Conservation (phyloP, 1,139 yeast species). For the Protomyces inundatus region DNA sequence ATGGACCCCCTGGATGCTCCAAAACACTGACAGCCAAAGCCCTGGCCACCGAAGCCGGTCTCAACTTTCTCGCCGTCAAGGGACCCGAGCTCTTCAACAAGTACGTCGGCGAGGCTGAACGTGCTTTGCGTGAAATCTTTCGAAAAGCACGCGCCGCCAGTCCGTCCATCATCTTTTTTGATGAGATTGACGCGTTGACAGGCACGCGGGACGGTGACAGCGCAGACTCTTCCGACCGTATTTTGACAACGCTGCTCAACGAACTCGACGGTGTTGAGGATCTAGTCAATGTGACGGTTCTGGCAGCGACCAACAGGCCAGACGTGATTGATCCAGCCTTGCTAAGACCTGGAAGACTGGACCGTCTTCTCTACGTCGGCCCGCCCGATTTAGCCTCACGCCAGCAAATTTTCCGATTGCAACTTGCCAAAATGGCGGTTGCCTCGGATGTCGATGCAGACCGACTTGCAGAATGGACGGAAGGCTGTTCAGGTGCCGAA, state of each 20-base stretch:
- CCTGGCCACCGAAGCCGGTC: constrained; percentile 97
- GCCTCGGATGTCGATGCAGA: constrained; percentile 46
- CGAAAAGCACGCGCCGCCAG: constrained; percentile 98
- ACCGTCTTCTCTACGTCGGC: constrained; percentile 93
- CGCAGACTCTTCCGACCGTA: constrained; percentile 90
- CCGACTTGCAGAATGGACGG: constrained; percentile 59
- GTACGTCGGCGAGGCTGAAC: constrained; percentile 98
- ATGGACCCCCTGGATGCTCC: constrained; percentile 99
- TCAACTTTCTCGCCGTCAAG: constrained; percentile 93
- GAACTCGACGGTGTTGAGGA: constrained; percentile 98
- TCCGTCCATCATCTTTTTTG: constrained; percentile 93
- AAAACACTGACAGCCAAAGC: constrained; percentile 97
- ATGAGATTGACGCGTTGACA: constrained; percentile 97
- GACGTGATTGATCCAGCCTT: constrained; percentile 98
- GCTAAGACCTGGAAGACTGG: constrained; percentile 96
- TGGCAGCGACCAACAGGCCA: constrained; percentile 98
- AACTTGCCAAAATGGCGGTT: constrained; percentile 57
- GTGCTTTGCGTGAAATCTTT: constrained; percentile 95
- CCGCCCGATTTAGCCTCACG: constrained; percentile 96
- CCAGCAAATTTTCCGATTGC: constrained; percentile 93
- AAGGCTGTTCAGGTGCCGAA: constrained; percentile 96
- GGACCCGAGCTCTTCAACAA: constrained; percentile 97
- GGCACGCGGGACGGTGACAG: constrained; percentile 99
- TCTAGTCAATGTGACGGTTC: constrained; percentile 94
- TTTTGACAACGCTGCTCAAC: constrained; percentile 95